phyloP scores from a whole-genome alignment of 805 yeast species.

The Nematodospora valgi region DNA sequence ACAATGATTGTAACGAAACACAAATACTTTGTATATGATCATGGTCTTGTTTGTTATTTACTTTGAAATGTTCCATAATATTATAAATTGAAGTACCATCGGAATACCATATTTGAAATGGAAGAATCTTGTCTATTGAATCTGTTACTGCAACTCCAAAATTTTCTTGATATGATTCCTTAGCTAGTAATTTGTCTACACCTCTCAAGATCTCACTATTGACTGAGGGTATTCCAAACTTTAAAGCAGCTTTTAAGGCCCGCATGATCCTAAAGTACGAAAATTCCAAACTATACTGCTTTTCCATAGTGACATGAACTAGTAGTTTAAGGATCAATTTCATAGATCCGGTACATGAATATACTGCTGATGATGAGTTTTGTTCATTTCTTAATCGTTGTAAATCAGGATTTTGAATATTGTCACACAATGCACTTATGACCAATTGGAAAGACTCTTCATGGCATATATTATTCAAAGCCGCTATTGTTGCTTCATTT shows the following conservation, averaged over 20 bases:
- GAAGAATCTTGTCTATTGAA: conserved; percentile 25
- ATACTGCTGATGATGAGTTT: conserved; percentile 15
- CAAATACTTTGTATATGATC: conserved; percentile 34
- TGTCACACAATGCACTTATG: conserved; percentile 16
- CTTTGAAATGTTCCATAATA: conserved; percentile 22
- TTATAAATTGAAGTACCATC: conserved; percentile 38
- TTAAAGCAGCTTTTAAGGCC: conserved; percentile 27
- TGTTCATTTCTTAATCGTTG: conserved; percentile 8
- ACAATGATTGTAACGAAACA: conserved; percentile 27
- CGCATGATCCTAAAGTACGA: conserved; percentile 26
- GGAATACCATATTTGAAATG: conserved; percentile 41
- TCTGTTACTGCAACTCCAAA: conserved; percentile 13
- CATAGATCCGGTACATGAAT: conserved; percentile 38
- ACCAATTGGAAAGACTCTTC: conserved; percentile 33
- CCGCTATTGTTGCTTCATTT: conserved; percentile 32
- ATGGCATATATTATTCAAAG: conserved; percentile 33
- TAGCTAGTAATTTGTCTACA: conserved; percentile 37
- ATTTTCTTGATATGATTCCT: conserved; percentile 17
- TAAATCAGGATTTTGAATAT: conserved; percentile 20
- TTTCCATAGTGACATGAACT: conserved; percentile 21
- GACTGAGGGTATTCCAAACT: conserved; percentile 34
- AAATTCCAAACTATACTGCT: conserved; percentile 14
- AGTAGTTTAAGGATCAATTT: conserved; percentile 31
- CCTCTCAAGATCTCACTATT: conserved; percentile 39
- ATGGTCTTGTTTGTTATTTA: conserved; percentile 25